Percentiles rank a stretch among this genome's conserved stretches.
Conservation (phyloP, 83 land plant genomes). For the Picea mariana region DNA sequence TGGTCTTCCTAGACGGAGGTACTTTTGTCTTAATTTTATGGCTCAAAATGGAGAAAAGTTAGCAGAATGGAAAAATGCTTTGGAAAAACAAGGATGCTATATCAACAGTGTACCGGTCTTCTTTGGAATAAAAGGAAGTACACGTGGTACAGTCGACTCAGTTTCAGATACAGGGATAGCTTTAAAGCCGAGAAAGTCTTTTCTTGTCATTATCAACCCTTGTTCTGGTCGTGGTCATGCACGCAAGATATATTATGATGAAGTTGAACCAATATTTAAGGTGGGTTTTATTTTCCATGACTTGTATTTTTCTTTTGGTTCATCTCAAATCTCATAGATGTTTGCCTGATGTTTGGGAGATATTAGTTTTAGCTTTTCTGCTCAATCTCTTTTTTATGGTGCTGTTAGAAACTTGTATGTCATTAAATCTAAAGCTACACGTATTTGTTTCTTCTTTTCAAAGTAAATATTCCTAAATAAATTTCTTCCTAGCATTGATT, state of each 20-base stretch:
- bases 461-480: neutral
- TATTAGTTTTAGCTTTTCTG: neutral
- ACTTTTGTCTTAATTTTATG: neutral
- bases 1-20: slow-evolving; percentile 4
- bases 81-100: slow-evolving; percentile 7
- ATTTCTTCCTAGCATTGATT: too few relatives aligned
- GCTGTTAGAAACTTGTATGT: neutral
- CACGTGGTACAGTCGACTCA: neutral
- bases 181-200: slow-evolving; percentile 9
- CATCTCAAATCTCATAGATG: neutral
- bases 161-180: neutral
- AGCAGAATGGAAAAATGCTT: slow-evolving; percentile 10
- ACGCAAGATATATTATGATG: slow-evolving; percentile 28
- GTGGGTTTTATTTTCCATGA: slow-evolving; percentile 11
- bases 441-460: neutral
- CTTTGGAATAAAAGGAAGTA: neutral
- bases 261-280: slow-evolving; percentile 45
- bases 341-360: neutral
- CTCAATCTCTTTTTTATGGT: neutral
- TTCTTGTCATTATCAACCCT: slow-evolving; percentile 43
- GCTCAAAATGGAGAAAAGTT: slow-evolving; percentile 3
- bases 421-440: neutral
- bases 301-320: neutral
- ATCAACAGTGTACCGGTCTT: neutral
- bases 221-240: slow-evolving; percentile 42